Evolutionary conservation across 345 rosid genomes (phyloP).

Genomic region (Isatis tinctoria): DNA sequence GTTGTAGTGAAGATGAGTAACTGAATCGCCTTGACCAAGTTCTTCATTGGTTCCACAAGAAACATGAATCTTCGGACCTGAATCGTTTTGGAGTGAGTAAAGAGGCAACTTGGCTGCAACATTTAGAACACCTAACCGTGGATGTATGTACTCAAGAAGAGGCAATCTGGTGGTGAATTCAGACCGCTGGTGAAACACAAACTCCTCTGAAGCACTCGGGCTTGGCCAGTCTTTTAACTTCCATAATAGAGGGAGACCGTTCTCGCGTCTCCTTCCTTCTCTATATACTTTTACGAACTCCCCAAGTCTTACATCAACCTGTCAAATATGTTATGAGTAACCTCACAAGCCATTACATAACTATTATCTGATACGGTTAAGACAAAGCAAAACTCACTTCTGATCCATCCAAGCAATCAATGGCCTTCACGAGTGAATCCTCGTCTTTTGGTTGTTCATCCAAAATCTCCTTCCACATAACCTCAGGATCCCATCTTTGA

Average conservation of each 20-base stretch:
- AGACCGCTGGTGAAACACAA: constrained; percentile 59
- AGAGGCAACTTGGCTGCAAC: constrained; percentile 84
- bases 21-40: constrained; percentile 56
- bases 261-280: constrained; percentile 42
- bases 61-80: constrained; percentile 67
- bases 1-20: constrained; percentile 65
- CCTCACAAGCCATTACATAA: neutral
- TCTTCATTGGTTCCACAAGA: constrained; percentile 60
- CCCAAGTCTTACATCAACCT: constrained; percentile 47
- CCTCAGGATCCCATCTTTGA: constrained; percentile 50
- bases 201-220: constrained; percentile 70
- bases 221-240: constrained; percentile 85
- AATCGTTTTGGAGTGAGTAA: constrained; percentile 75
- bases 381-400: constrained; percentile 35
- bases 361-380: neutral
- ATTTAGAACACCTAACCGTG: constrained; percentile 72
- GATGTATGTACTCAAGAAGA: constrained; percentile 64
- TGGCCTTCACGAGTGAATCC: constrained; percentile 53
- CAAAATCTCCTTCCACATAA: constrained; percentile 42
- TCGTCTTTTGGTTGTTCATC: constrained; percentile 29
- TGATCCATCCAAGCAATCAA: constrained; percentile 58
- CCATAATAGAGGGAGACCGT: constrained; percentile 49
- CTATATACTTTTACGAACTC: constrained; percentile 63
- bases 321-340: neutral
- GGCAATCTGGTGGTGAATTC: constrained; percentile 70